phyloP scores from a whole-genome alignment of 2,329 filamentous ascomycete genomes.

The Metarhizium robertsii region DNA sequence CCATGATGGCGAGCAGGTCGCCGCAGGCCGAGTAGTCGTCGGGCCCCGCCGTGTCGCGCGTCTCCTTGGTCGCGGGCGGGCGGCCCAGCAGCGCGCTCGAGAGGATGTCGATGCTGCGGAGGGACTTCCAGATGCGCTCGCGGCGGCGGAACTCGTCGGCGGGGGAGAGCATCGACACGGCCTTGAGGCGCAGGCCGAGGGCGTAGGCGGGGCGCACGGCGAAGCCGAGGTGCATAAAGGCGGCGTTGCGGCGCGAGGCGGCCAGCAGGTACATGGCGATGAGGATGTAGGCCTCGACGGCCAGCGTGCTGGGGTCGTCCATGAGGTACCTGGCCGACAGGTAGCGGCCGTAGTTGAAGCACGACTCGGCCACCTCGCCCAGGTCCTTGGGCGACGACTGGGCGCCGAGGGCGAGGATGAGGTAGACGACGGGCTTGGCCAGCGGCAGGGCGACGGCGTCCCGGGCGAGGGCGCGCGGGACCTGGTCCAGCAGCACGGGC shows the following conservation, averaged over 20 bases:
- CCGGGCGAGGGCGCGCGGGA: constrained; percentile 7
- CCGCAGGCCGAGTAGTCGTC: constrained; percentile 14
- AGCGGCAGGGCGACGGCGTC: constrained; percentile 5
- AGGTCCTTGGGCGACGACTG: constrained; percentile 20
- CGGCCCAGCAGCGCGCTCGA: constrained; percentile 17
- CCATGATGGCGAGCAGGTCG: constrained; percentile 16
- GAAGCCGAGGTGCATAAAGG: constrained; percentile 55
- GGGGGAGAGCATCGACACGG: constrained; percentile 11
- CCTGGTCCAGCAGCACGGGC: constrained; percentile 16
- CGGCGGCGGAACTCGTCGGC: constrained; percentile 11
- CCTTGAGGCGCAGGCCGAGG: constrained; percentile 39
- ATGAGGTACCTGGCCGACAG: constrained; percentile 21
- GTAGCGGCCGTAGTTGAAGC: constrained; percentile 18
- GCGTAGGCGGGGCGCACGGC: constrained; percentile 48
- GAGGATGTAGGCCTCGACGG: constrained; percentile 42
- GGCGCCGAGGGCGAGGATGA: constrained; percentile 16
- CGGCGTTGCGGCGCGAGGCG: constrained; percentile 48
- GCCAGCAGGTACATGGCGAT: constrained; percentile 53
- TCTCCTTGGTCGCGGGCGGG: constrained; percentile 15
- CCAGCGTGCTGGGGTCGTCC: constrained; percentile 41
- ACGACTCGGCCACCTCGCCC: constrained; percentile 16
- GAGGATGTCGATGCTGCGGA: constrained; percentile 17
- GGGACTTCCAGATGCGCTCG: constrained; percentile 17
- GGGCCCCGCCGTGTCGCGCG: constrained; percentile 3
- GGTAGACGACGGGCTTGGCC: constrained; percentile 27